These are phyloP conservation scores for Chloridella minuta DNA, from an alignment of 352 stramenopile species.

Conservation along the genomic window DNA sequence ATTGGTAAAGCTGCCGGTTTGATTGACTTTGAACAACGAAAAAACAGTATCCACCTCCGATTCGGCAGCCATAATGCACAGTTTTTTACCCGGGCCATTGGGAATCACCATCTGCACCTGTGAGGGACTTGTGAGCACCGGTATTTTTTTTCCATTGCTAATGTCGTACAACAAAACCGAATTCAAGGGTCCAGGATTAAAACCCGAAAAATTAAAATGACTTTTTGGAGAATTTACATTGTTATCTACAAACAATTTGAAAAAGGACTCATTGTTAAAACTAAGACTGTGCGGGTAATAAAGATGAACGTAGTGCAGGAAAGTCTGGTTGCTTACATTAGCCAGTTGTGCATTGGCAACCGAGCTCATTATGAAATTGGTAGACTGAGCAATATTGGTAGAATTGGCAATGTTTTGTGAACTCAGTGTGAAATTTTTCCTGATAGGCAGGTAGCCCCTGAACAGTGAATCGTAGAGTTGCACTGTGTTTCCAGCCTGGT, in stretches of 20 bases:
- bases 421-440: neutral
- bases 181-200: neutral
- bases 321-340: no score
- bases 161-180: neutral
- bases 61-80: neutral
- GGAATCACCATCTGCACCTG: neutral
- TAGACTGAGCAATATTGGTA: neutral
- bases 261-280: neutral
- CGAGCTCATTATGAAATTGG: neutral
- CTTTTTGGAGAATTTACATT: neutral
- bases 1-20: neutral
- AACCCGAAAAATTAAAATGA: neutral
- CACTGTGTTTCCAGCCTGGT: neutral
- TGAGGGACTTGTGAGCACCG: neutral
- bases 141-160: neutral
- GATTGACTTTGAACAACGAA: neutral
- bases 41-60: neutral
- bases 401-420: neutral
- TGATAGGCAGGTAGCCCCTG: neutral
- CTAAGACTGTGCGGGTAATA: neutral
- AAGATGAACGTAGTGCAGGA: neutral
- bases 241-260: neutral
- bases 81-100: neutral
- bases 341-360: no score
- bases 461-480: neutral